Evolutionary conservation across 2,329 filamentous ascomycete genomes (phyloP), one percentile per base, ranked within the genome.

Genomic region (Ceratocystis destructans): DNA sequence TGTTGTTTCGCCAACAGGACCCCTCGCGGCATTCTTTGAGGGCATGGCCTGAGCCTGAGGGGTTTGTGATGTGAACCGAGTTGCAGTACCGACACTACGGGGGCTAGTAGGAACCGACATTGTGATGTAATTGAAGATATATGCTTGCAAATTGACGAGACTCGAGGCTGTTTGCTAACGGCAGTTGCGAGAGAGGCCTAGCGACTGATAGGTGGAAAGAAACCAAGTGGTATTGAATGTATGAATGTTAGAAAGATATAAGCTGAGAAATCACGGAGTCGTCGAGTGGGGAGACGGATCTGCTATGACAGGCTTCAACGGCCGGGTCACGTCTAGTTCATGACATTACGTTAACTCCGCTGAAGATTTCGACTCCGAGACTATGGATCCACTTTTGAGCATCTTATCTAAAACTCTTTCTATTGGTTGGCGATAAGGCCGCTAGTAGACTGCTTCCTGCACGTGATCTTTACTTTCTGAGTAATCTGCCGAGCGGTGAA

Each of bases 81-180:
- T 94, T 70, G 89, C 89, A 75, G 92, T 89, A 71, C 83, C 84
- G 74, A 88, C 86, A 77, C 84, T 89, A 73, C 87, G 86, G 68
- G 87, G 81, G 70, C 77, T 78, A 57, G 79, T 75, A 70, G 75
- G 74, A 44, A 76, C 75, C 66, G 75, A 74, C 77, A 79, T 79
- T 71, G 68, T 68, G 48, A 31, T 48, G 25, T 12, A 59, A 37
- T 20, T 17, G 31, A 8, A 31, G 44, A 17, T 31, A 33, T 53
- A 31, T 22, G 15, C 57, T 64, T 22, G 20, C 31, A 28, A 28
- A 1, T 20, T 22, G 17, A 44, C 20, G 17, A 45, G 46, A 64
- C 22, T 44, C 64, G 31, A 7, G 37, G 61, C 37, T 41, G 4
- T 41, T 41, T 41, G 37, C 12, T 41, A 41, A 10, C 37, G 37